phyloP scores from a whole-genome alignment of 148 eudicot species.

The Chenopodium album region DNA sequence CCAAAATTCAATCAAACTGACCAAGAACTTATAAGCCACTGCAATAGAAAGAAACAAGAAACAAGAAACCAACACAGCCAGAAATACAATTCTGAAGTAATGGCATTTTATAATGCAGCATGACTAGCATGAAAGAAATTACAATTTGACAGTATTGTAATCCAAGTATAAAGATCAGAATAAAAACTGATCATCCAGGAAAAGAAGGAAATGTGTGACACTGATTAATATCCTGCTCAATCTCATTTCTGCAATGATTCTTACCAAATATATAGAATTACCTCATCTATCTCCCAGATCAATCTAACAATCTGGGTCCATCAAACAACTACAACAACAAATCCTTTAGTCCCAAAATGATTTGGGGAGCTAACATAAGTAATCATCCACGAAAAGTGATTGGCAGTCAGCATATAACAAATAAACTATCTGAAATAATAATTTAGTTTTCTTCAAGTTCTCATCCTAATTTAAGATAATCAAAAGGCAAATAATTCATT shows the following conservation, averaged over 20 bases:
- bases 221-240: not conserved
- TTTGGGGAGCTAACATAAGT: too few species aligned
- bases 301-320: not conserved
- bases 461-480: not conserved
- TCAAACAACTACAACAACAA: too few species aligned
- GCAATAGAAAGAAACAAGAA: constrained; percentile 3
- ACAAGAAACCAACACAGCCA: not conserved
- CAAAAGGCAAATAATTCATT: not conserved
- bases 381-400: too few species aligned
- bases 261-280: not conserved
- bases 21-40: not conserved
- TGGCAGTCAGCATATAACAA: too few species aligned
- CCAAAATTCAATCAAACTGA: not conserved
- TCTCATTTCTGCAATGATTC: not conserved
- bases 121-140: not conserved
- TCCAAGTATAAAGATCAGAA: too few species aligned
- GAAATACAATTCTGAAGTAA: not conserved
- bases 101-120: not conserved
- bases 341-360: too few species aligned
- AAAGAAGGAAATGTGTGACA: not conserved
- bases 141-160: too few species aligned
- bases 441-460: not conserved
- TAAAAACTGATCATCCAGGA: too few species aligned
- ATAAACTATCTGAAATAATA: too few species aligned
- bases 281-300: not conserved